These are phyloP conservation scores for Flaveria ramosissima DNA, from an alignment of 129 eudicot genomes.

Conservation along the genomic window DNA sequence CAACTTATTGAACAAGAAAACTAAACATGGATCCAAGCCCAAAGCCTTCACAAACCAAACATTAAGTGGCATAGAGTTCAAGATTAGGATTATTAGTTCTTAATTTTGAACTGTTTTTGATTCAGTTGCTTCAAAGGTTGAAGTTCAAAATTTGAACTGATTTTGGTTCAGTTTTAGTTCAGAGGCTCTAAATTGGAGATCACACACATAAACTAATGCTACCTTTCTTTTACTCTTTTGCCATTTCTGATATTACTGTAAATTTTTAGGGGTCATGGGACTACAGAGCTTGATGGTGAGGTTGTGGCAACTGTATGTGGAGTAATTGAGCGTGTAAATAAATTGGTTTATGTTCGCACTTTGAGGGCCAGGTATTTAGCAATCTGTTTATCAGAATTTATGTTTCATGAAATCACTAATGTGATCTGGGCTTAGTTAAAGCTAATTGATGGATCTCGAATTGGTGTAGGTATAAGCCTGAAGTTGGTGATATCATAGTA, in stretches of 20 bases:
- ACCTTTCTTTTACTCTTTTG: not conserved
- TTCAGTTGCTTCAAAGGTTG: not conserved
- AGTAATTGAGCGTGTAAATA: constrained; percentile 89
- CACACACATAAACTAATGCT: not conserved
- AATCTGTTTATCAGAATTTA: not conserved
- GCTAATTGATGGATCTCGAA: constrained; percentile 20
- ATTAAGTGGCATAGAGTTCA: not conserved
- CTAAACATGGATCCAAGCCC: too few species aligned
- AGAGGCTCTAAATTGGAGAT: not conserved
- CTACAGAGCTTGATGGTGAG: constrained; percentile 69
- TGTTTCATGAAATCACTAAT: not conserved
- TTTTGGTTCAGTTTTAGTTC: not conserved
- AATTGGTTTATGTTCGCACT: constrained; percentile 76
- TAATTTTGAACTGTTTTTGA: not conserved
- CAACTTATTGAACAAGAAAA: too few species aligned
- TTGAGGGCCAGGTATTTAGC: constrained; percentile 68
- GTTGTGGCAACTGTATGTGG: constrained; percentile 90
- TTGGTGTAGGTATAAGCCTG: constrained; percentile 83
- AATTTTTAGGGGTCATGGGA: constrained; percentile 81
- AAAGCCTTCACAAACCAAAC: too few species aligned
- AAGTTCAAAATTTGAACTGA: not conserved
- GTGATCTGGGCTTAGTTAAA: constrained; percentile 1
- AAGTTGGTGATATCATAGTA: constrained; percentile 86
- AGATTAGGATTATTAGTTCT: not conserved
- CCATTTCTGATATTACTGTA: not conserved